Conservation (phyloP, 441 rosid genomes). For the Croton setiger region DNA sequence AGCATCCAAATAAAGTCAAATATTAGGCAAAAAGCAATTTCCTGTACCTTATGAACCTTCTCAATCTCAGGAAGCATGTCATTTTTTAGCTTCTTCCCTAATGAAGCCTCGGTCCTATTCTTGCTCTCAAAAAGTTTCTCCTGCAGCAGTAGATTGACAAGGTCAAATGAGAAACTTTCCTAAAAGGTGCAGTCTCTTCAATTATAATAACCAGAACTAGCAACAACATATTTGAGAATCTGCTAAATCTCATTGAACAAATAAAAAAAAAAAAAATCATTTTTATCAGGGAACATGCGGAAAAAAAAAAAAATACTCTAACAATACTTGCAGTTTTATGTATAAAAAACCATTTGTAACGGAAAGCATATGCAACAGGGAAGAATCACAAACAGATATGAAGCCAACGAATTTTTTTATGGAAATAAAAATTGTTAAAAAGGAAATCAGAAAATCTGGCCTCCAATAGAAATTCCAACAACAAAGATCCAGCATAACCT, state of each 20-base stretch:
- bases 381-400: neutral
- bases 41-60: slow-evolving; percentile 85
- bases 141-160: slow-evolving; percentile 58
- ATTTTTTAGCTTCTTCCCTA: slow-evolving; percentile 87
- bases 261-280: neutral
- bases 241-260: slow-evolving; percentile 1
- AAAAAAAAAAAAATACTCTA: slow-evolving; percentile 7
- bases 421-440: neutral
- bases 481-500: too few relatives aligned
- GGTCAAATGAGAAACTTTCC: too few relatives aligned
- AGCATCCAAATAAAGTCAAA: slow-evolving; percentile 5
- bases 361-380: neutral
- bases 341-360: neutral
- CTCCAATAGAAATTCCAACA: neutral
- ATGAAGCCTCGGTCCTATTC: slow-evolving; percentile 80
- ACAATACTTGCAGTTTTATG: neutral
- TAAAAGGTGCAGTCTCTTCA: too few relatives aligned
- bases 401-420: neutral
- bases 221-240: slow-evolving; percentile 3
- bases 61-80: slow-evolving; percentile 98
- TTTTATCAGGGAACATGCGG: slow-evolving; percentile 1
- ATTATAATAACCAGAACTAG: too few relatives aligned
- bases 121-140: slow-evolving; percentile 83
- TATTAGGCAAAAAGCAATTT: slow-evolving; percentile 17
- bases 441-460: neutral